phyloP scores from a whole-genome alignment of 2,329 filamentous ascomycete genomes.

The Claviceps humidiphila region DNA sequence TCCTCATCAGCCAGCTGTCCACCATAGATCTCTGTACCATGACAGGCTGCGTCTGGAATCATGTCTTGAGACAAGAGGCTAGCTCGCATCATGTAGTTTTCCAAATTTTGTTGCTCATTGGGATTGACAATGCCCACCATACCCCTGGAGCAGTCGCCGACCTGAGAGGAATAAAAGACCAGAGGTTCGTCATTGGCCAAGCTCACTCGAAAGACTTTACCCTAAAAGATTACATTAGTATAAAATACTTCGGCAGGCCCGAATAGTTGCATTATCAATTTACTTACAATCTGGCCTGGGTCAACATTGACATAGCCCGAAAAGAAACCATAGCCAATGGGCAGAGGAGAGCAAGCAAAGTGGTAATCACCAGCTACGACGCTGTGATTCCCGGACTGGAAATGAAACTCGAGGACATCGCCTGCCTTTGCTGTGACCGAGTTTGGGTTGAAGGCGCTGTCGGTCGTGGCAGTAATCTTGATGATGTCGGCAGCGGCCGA shows the following conservation, averaged over 20 bases:
- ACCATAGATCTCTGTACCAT: constrained; percentile 20
- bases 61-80: constrained; percentile 14
- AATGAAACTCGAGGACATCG: constrained; percentile 25
- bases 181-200: constrained; percentile 20
- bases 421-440: constrained; percentile 18
- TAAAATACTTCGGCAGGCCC: not conserved
- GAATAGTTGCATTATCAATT: too few species aligned
- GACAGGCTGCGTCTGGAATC: constrained; percentile 13
- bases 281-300: constrained; percentile 16
- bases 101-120: constrained; percentile 15
- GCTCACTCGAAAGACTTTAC: constrained; percentile 22
- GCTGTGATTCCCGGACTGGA: constrained; percentile 24
- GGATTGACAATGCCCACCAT: constrained; percentile 29
- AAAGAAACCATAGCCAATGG: constrained; percentile 22
- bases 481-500: constrained; percentile 19
- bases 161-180: constrained; percentile 27
- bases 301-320: constrained; percentile 21
- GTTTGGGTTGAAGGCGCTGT: constrained; percentile 21
- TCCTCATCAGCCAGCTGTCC: constrained; percentile 15
- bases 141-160: constrained; percentile 22
- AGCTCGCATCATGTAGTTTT: constrained; percentile 19
- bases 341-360: constrained; percentile 21
- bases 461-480: constrained; percentile 20
- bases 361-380: constrained; percentile 23
- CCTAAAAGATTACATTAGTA: constrained; percentile 10